Evolutionary conservation across 768 basidiomycete species (phyloP).

Genomic region (Pleurotus tuoliensis): DNA sequence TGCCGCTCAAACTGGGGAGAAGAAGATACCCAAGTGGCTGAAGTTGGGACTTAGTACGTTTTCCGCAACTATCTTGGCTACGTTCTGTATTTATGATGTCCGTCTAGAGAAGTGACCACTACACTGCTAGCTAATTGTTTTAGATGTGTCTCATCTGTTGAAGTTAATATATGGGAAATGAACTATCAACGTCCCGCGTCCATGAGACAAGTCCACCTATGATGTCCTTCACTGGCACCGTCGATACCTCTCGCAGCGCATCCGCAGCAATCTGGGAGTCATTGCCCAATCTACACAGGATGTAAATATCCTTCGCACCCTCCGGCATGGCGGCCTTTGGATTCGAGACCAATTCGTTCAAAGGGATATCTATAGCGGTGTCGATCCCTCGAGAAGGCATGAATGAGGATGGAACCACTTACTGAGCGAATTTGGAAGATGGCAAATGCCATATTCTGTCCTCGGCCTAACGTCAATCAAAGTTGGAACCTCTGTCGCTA

Average conservation of each 20-base stretch:
- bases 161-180: conserved; percentile 78
- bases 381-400: neutral
- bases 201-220: conserved; percentile 82
- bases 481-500: conserved; percentile 23
- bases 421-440: conserved; percentile 74
- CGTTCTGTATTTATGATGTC: no score
- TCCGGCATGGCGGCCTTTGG: conserved; percentile 44
- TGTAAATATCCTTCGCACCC: conserved; percentile 34
- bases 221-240: conserved; percentile 54
- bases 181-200: conserved; percentile 66
- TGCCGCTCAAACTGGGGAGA: conserved; percentile 26
- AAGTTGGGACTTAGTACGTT: conserved; percentile 60
- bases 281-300: conserved; percentile 88
- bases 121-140: no score
- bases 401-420: conserved; percentile 17
- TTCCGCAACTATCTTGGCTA: neutral
- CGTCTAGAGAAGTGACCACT: conserved; percentile 17
- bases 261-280: conserved; percentile 88
- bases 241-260: conserved; percentile 40
- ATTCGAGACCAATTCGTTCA: conserved; percentile 57
- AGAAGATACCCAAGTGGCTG: conserved; percentile 78
- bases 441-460: conserved; percentile 85
- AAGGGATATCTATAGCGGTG: conserved; percentile 60
- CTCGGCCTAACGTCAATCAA: conserved; percentile 80
- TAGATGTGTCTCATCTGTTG: neutral